Evolutionary conservation across 163 green algal species (phyloP).

Genomic region (Coccomyxa subellipsoidea): DNA sequence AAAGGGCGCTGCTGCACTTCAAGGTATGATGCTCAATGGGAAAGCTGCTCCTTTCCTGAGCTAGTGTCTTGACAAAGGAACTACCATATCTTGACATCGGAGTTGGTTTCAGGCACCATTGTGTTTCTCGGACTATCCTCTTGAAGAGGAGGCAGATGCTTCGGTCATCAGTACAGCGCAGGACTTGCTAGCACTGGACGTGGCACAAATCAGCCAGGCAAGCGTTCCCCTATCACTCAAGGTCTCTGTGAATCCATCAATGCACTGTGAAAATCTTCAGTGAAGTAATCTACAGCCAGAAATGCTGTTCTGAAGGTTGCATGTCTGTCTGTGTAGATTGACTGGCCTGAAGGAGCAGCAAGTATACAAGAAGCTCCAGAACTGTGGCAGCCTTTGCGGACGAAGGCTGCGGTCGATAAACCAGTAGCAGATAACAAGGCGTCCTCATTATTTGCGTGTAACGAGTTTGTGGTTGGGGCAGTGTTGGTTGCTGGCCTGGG

Average conservation of each 20-base stretch:
- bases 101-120: background rate
- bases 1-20: background rate
- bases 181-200: background rate
- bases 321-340: background rate
- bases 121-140: background rate
- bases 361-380: background rate
- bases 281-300: no score
- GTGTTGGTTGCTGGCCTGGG: background rate
- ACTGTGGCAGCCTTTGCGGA: background rate
- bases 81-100: no score
- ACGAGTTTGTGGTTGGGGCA: background rate
- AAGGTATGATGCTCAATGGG: background rate
- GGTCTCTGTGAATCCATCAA: background rate
- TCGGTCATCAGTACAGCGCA: background rate
- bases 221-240: background rate
- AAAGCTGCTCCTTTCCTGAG: background rate
- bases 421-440: background rate
- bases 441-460: background rate
- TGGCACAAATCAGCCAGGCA: background rate
- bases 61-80: background rate
- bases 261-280: no score
- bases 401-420: background rate
- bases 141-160: background rate
- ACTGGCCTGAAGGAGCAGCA: background rate
- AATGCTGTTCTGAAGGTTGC: background rate